Base-by-base conservation (phyloP, 23 red algal species). In the Gracilaria caudata region DNA sequence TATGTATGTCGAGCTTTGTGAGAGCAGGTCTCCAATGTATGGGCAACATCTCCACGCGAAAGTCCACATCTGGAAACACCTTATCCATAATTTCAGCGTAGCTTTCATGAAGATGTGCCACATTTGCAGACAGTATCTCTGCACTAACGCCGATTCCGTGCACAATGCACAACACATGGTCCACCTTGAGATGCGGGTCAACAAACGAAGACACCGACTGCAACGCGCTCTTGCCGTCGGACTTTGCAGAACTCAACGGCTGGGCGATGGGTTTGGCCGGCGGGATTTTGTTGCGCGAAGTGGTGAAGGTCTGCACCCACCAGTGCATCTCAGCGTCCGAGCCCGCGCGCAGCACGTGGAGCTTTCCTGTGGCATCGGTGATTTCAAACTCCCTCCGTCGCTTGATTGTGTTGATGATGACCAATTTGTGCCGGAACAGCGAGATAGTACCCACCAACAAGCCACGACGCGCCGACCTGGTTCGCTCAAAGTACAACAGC, bases 101-200 rank as follows among this genome's bases (percentile, higher is more conserved):
- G 3, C 68, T 72, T 38, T 94, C 92, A n/a, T 92, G 95, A 34
- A 98, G 43, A 39, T 49, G 45, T 16, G 35, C 33, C 0, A 93
- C n/a, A 73, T 92, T 92, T 38, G 36, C 30, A 1, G 81, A 26
- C 0, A 96, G 78, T 21, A 61, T 78, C 2, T 88, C 53, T 21
- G 59, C 37, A 40, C 43, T 56, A 38, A 91, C 88, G n/a, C 94
- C 94, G 49, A 96, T 89, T 25, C 95, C 95, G 61, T 98, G 95
- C 38, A 98, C 95, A 30, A 98, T 81, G 41, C 90, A 94, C 11
- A 98, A 58, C 61, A 98, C 79, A 49, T 92, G 90, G 60, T 90
- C 65, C 17, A 95, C 93, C 36, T 60, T 65, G 8, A 93, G 73
- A 58, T 93, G 90, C 68, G 68, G 33, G 21, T 86, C 90, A 16